Conservation (phyloP, 345 rosid species). For the Gossypium mustelinum region DNA sequence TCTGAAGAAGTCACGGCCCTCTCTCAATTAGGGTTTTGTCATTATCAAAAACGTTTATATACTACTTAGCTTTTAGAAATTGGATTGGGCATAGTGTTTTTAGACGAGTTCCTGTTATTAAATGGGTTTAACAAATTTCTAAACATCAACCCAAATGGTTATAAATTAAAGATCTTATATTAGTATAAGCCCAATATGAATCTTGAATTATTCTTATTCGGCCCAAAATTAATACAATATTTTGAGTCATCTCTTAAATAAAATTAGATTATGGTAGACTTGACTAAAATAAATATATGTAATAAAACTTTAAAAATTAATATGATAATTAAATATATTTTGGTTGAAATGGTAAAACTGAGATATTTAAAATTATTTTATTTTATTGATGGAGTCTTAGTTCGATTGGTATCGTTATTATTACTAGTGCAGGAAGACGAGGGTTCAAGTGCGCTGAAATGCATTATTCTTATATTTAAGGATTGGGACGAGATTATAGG, state of each 20-base stretch:
- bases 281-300: too few species aligned
- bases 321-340: too few species aligned
- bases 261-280: too few species aligned
- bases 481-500: accelerated
- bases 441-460: too few species aligned
- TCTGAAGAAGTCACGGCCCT: slow-evolving; percentile 3
- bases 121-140: background rate
- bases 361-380: too few species aligned
- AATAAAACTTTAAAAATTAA: too few species aligned
- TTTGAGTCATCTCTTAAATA: too few species aligned
- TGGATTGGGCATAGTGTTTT: background rate
- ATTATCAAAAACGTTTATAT: slow-evolving; percentile 6
- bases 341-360: too few species aligned
- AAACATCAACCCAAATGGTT: background rate
- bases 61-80: background rate
- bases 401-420: too few species aligned
- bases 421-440: too few species aligned
- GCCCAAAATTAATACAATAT: background rate
- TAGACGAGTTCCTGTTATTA: background rate
- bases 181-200: background rate
- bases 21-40: slow-evolving; percentile 17
- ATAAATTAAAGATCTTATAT: background rate
- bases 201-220: background rate
- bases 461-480: too few species aligned
- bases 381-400: accelerated